These are phyloP conservation scores for Entonaema liquescens DNA, from an alignment of 495 filamentous ascomycete genomes.

Conservation along the genomic window DNA sequence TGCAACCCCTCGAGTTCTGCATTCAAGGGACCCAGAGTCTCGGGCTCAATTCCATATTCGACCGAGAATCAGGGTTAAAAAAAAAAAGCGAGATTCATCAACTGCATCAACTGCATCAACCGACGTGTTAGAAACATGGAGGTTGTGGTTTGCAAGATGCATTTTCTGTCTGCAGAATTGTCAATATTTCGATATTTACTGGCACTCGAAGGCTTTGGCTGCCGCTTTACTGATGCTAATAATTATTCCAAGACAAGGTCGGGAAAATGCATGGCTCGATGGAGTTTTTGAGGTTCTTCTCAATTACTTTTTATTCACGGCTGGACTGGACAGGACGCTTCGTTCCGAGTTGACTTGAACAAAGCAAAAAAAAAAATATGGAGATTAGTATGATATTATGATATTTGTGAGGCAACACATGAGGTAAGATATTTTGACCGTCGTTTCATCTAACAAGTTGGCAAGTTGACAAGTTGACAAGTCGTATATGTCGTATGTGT, in stretches of 20 bases:
- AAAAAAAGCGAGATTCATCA: background rate
- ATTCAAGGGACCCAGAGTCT: constrained; percentile 32
- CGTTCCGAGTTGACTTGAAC: background rate
- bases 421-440: background rate
- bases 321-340: background rate
- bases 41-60: constrained; percentile 24
- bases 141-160: background rate
- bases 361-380: background rate
- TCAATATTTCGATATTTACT: background rate
- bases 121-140: background rate
- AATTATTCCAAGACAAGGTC: constrained; percentile 36
- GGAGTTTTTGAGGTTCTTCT: constrained; percentile 10
- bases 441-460: background rate
- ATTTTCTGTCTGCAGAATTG: background rate
- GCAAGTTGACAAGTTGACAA: background rate
- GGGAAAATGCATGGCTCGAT: constrained; percentile 8
- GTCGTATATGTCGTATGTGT: background rate
- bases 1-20: constrained; percentile 24
- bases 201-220: constrained; percentile 1
- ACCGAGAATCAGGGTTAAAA: constrained; percentile 1
- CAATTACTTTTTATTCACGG: background rate
- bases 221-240: constrained; percentile 1
- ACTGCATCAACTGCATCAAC: too few relatives aligned
- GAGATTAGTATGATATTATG: background rate
- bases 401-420: background rate